These are phyloP conservation scores for Torulaspora quercuum DNA, from an alignment of 805 yeast species.

Conservation along the genomic window DNA sequence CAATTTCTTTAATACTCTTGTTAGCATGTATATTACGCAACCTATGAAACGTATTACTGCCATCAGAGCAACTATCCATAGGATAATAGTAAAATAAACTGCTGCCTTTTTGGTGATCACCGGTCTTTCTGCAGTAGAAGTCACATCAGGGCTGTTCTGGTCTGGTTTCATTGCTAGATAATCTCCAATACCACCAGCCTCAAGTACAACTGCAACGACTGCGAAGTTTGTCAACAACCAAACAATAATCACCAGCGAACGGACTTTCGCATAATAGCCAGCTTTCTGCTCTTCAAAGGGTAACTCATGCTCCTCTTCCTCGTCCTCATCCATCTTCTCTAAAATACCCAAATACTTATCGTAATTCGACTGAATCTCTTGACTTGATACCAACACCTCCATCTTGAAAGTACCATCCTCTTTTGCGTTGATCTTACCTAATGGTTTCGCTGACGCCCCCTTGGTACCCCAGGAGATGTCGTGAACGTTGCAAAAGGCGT, in stretches of 20 bases:
- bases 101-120: constrained; percentile 46
- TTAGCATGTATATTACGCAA: constrained; percentile 54
- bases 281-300: constrained; percentile 55
- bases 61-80: constrained; percentile 91
- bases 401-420: constrained; percentile 63
- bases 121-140: constrained; percentile 18
- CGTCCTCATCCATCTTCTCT: constrained; percentile 40
- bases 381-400: constrained; percentile 70
- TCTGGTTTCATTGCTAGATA: constrained; percentile 27
- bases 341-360: constrained; percentile 59
- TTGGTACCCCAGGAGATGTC: constrained; percentile 98
- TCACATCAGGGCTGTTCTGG: constrained; percentile 16
- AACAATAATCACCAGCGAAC: constrained; percentile 81
- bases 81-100: constrained; percentile 72
- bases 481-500: constrained; percentile 93
- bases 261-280: constrained; percentile 83
- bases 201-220: constrained; percentile 76
- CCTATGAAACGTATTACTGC: constrained; percentile 83
- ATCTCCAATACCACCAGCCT: constrained; percentile 72
- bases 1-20: constrained; percentile 32
- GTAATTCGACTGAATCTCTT: constrained; percentile 75
- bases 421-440: constrained; percentile 79
- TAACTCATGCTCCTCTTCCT: constrained; percentile 34
- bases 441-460: constrained; percentile 69
- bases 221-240: constrained; percentile 90